Base-by-base conservation (phyloP, 495 filamentous ascomycete genomes). In the Annulohypoxylon moriforme region DNA sequence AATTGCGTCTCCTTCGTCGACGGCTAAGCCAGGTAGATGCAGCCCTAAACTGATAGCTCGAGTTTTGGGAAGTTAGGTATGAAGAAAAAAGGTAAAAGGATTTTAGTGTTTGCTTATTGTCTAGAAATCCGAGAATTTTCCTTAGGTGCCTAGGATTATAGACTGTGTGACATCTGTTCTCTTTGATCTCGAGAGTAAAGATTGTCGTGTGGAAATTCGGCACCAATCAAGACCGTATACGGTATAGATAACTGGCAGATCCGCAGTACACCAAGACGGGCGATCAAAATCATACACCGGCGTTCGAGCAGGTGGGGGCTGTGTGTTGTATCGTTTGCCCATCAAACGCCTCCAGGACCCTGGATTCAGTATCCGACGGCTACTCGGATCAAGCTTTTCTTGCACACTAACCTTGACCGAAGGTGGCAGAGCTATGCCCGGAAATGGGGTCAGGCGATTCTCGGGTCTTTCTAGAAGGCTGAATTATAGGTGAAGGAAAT, bases 231-330 rank as follows among this genome's bases (percentile, higher is more conserved):
- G 55, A 16, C 59, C 56, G 11, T 49, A 44, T 44, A 44, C 14
- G 46, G 20, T 49, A 49, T 49, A 47, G 65, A 60, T 73, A 66
- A 73, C 71, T 73, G 60, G 36, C 33, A 73, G 66, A 73, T 69
- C 71, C 65, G 66, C 62, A 73, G 49, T 18, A 60, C 57, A 61
- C 56, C 56, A 40, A 73, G 49, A 62, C 36, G 49, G 71, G 57
- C 71, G 66, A 73, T 73, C 61, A 61, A 69, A 69, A 73, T 71
- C 47, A 67, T 47, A 56, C n/a, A 44, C 49, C 64, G 50, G 31
- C 38, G 33, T 53, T 53, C 46, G 55, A 61, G 18, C 36, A 47
- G 20, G 64, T 60, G 70, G 70, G 70, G 71, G 71, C 71, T 69
- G 50, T 69, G 65, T 53, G 33, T 31, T 62, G 24, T 50, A 56